Evolutionary conservation across 2,329 filamentous ascomycete species (phyloP).

Genomic region (Sordariomycetes sp.): DNA sequence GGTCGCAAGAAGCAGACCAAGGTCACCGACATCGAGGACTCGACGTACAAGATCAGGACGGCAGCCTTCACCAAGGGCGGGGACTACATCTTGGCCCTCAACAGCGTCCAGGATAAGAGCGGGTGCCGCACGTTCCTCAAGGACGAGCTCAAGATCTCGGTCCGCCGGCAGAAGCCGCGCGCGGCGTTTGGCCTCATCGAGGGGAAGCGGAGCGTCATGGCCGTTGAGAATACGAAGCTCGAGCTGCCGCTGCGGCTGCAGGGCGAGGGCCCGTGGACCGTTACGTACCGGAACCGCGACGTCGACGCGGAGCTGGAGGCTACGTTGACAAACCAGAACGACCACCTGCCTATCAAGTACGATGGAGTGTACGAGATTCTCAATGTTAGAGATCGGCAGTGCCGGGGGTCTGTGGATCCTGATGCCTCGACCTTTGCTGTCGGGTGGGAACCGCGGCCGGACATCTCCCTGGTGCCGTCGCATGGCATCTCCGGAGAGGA

Average conservation of each 20-base stretch:
- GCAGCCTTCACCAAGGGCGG: conserved; percentile 65
- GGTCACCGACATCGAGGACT: conserved; percentile 46
- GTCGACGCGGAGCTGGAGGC: conserved; percentile 13
- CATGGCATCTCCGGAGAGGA: conserved; percentile 39
- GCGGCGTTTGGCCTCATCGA: conserved; percentile 79
- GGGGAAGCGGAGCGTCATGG: conserved; percentile 59
- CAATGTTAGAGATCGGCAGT: conserved; percentile 65
- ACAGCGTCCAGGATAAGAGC: conserved; percentile 73
- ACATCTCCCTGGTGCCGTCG: conserved; percentile 53
- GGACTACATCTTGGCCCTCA: conserved; percentile 78
- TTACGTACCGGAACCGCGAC: conserved; percentile 58
- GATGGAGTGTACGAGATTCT: conserved; percentile 71
- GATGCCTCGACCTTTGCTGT: conserved; percentile 65
- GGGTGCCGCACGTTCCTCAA: conserved; percentile 79
- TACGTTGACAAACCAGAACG: conserved; percentile 48
- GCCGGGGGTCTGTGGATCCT: conserved; percentile 67
- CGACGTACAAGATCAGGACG: conserved; percentile 61
- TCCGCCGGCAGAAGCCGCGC: conserved; percentile 78
- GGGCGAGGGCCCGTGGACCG: conserved; percentile 72
- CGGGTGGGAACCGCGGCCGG: conserved; percentile 73
- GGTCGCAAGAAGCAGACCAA: conserved; percentile 66
- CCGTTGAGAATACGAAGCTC: conserved; percentile 62
- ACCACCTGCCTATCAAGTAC: conserved; percentile 48
- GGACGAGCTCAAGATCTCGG: conserved; percentile 72
- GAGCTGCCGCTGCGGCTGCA: conserved; percentile 73